A percentile compares a stretch with the other conserved stretches of the same genome.
Evolutionary conservation across 805 yeast species (phyloP).

Genomic region (Jamesozyma piceae): DNA sequence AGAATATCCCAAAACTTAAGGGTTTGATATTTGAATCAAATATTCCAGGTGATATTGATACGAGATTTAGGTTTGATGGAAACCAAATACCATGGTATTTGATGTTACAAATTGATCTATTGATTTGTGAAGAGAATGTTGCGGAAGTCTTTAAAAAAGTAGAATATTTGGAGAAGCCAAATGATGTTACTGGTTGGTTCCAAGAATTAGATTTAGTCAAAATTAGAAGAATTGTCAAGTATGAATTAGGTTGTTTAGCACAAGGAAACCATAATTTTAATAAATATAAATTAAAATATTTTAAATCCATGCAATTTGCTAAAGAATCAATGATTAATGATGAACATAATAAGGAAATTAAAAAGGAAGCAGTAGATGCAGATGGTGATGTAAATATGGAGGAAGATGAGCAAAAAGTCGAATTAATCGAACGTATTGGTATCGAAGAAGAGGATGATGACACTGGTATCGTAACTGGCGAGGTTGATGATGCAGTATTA

Average conservation of each 20-base stretch:
- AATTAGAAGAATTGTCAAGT: slow-evolving; percentile 59
- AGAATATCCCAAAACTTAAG: slow-evolving; percentile 27
- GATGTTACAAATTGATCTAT: slow-evolving; percentile 71
- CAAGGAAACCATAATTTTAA: slow-evolving; percentile 41
- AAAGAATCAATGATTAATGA: slow-evolving; percentile 31
- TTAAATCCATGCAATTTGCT: slow-evolving; percentile 36
- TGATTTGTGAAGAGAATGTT: slow-evolving; percentile 56
- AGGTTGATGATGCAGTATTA: slow-evolving; percentile 24
- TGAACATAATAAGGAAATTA: slow-evolving; percentile 18
- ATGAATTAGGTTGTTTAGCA: slow-evolving; percentile 56
- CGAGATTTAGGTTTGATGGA: slow-evolving; percentile 62
- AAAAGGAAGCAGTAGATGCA: slow-evolving; percentile 14
- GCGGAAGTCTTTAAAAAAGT: slow-evolving; percentile 35
- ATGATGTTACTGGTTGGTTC: slow-evolving; percentile 61
- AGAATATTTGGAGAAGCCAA: slow-evolving; percentile 42
- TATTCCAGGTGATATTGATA: slow-evolving; percentile 32
- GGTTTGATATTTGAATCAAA: slow-evolving; percentile 28
- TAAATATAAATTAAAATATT: slow-evolving; percentile 30
- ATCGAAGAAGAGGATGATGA: slow-evolving; percentile 21
- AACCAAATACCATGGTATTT: slow-evolving; percentile 55
- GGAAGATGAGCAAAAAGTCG: slow-evolving; percentile 3
- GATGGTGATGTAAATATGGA: slow-evolving; percentile 24
- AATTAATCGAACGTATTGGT: background rate
- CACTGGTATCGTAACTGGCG: slow-evolving; percentile 28
- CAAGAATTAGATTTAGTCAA: slow-evolving; percentile 50